Evolutionary conservation across 164 flowering plant genomes (phyloP).

Genomic region (Berberis vulgaris): DNA sequence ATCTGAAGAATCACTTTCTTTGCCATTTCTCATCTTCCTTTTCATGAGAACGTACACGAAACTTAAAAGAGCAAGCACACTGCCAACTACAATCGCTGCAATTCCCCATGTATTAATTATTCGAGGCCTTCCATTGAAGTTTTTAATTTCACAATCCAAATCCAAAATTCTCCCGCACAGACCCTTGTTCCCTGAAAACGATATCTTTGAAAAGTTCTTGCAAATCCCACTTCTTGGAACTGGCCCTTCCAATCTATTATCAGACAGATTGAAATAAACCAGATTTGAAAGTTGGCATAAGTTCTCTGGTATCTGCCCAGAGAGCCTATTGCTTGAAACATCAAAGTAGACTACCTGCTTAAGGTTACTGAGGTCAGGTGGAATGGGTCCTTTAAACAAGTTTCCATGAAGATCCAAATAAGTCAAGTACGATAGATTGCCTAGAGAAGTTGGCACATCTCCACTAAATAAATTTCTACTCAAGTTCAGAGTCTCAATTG

Average conservation of each 20-base stretch:
- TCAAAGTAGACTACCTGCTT: constrained; percentile 52
- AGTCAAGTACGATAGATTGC: constrained; percentile 52
- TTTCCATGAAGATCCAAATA: constrained; percentile 60
- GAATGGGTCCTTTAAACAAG: constrained; percentile 43
- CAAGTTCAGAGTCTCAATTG: constrained; percentile 47
- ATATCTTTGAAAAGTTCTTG: constrained; percentile 27
- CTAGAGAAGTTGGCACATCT: constrained; percentile 43
- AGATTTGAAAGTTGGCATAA: constrained; percentile 40
- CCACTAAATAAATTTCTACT: constrained; percentile 48
- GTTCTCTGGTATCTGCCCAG: constrained; percentile 49
- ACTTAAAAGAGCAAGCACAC: constrained; percentile 18
- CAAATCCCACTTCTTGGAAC: constrained; percentile 54
- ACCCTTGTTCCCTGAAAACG: constrained; percentile 42
- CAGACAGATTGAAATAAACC: constrained; percentile 30
- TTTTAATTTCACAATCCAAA: constrained; percentile 22
- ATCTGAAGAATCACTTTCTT: constrained; percentile 20
- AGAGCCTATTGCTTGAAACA: constrained; percentile 40
- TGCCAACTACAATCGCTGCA: constrained; percentile 28
- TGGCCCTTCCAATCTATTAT: constrained; percentile 49
- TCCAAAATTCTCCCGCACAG: constrained; percentile 26
- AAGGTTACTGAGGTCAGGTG: constrained; percentile 50
- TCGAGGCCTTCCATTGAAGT: constrained; percentile 11
- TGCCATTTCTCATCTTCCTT: constrained; percentile 20
- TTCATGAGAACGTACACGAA: constrained; percentile 23
- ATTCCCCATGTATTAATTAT: constrained; percentile 36